Conservation (phyloP, 495 filamentous ascomycete genomes). For the Massariosphaeria phaeospora region DNA sequence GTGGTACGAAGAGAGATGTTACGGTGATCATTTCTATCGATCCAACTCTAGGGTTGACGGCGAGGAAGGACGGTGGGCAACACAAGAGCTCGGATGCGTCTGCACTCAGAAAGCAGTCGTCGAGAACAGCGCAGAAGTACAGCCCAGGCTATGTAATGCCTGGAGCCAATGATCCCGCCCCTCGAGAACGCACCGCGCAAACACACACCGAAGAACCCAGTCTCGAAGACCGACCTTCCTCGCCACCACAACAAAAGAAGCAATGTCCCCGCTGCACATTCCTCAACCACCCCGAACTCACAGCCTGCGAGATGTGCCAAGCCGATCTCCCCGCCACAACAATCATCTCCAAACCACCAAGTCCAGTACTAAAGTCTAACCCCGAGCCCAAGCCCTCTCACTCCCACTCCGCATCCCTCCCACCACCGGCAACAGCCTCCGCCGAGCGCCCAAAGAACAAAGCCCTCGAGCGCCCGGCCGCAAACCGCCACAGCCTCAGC, state of each 20-base stretch:
- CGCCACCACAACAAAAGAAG: constrained; percentile 17
- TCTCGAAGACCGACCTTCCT: not conserved
- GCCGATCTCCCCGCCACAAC: constrained; percentile 17
- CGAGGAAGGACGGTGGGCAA: too few species aligned
- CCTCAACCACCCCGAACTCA: constrained; percentile 24
- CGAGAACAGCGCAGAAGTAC: constrained; percentile 25
- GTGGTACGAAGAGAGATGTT: constrained; percentile 28
- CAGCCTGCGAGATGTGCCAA: constrained; percentile 20
- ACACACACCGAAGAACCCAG: not conserved
- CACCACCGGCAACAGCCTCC: constrained; percentile 3
- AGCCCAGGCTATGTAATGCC: constrained; percentile 24
- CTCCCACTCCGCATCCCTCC: constrained; percentile 14
- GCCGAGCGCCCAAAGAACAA: not conserved
- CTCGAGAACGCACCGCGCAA: not conserved
- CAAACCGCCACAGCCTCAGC: constrained; percentile 24
- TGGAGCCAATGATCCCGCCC: not conserved
- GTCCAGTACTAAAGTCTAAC: not conserved
- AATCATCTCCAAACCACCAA: constrained; percentile 14
- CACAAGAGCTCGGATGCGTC: constrained; percentile 9
- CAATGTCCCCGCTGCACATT: constrained; percentile 25
- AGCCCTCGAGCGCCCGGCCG: not conserved
- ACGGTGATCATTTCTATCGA: constrained; percentile 28
- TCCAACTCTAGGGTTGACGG: constrained; percentile 18
- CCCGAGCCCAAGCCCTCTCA: constrained; percentile 3
- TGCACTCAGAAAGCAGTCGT: constrained; percentile 1